Conservation (phyloP, 257 asterid genomes). For the Euphrasia confusa region DNA sequence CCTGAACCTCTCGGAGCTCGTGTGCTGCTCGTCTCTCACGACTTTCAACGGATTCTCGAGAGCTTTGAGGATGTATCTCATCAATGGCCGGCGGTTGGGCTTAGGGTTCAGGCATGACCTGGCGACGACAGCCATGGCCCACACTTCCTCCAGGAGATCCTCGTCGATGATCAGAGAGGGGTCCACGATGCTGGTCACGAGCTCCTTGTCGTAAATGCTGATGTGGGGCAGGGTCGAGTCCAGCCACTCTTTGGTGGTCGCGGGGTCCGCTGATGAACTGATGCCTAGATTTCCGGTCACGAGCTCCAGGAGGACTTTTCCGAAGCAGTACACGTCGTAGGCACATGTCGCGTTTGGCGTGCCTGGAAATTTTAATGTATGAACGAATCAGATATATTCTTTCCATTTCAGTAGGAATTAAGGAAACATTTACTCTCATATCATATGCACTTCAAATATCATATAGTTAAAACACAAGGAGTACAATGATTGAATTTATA, state of each 20-base stretch:
- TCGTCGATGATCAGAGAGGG: slow-evolving; percentile 80
- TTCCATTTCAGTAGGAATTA: background rate
- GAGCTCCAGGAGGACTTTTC: slow-evolving; percentile 88
- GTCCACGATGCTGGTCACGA: slow-evolving; percentile 78
- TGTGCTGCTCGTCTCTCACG: slow-evolving; percentile 76
- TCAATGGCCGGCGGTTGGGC: slow-evolving; percentile 81
- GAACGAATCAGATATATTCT: too few species aligned
- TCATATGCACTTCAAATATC: background rate
- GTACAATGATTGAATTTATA: slow-evolving; percentile 8
- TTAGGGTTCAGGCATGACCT: slow-evolving; percentile 90
- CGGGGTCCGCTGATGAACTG: slow-evolving; percentile 61
- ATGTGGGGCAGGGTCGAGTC: slow-evolving; percentile 65
- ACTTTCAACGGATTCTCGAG: slow-evolving; percentile 87
- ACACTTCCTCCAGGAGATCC: slow-evolving; percentile 91
- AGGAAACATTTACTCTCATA: background rate
- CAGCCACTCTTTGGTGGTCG: slow-evolving; percentile 56
- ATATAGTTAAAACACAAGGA: slow-evolving; percentile 10
- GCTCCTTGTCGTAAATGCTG: slow-evolving; percentile 81
- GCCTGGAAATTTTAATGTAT: slow-evolving; percentile 39
- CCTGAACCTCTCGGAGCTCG: slow-evolving; percentile 73
- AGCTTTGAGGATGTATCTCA: slow-evolving; percentile 88
- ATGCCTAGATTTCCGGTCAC: slow-evolving; percentile 90
- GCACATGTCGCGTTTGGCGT: slow-evolving; percentile 60
- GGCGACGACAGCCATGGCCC: slow-evolving; percentile 98
- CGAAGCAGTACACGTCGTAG: slow-evolving; percentile 88